Percentiles rank a stretch among this genome's conserved stretches.
phyloP scores from a whole-genome alignment of 2,329 filamentous ascomycete genomes.

The Emergomyces orientalis region DNA sequence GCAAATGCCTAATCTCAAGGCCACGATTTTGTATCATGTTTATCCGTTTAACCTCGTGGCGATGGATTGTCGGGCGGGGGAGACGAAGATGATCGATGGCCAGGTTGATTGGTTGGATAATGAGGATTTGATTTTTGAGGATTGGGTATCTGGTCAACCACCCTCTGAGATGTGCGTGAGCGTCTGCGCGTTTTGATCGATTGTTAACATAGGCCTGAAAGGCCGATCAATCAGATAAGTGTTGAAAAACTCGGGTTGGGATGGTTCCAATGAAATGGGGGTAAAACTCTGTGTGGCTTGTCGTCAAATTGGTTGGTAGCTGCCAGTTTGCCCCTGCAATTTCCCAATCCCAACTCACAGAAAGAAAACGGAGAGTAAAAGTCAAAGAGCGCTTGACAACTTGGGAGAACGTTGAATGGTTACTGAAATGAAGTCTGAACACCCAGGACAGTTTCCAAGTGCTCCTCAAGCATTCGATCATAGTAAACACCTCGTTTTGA shows the following conservation, averaged over 20 bases:
- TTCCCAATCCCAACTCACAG: not conserved
- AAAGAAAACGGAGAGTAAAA: not conserved
- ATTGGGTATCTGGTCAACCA: not conserved
- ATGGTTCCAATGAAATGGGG: not conserved
- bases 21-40: slow-evolving; percentile 5
- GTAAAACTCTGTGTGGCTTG: not conserved
- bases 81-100: not conserved
- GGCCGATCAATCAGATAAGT: not conserved
- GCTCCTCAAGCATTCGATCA: not conserved
- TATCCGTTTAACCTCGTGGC: slow-evolving; percentile 1
- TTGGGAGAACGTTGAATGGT: not conserved
- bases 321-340: not conserved
- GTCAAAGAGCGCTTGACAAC: not conserved
- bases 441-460: not conserved
- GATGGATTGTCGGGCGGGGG: slow-evolving; percentile 5
- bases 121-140: slow-evolving; percentile 2
- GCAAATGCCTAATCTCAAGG: slow-evolving; percentile 6
- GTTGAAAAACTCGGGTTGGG: not conserved
- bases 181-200: not conserved
- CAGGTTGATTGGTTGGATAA: slow-evolving; percentile 8
- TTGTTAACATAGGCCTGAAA: not conserved
- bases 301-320: not conserved
- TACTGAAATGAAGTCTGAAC: not conserved
- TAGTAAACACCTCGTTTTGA: not conserved
- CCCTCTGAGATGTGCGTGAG: not conserved